Percentiles rank a stretch among this genome's conserved stretches.
Conservation (phyloP, 371 early-diverging fungal genomes). For the Rhizopus stolonifer region DNA sequence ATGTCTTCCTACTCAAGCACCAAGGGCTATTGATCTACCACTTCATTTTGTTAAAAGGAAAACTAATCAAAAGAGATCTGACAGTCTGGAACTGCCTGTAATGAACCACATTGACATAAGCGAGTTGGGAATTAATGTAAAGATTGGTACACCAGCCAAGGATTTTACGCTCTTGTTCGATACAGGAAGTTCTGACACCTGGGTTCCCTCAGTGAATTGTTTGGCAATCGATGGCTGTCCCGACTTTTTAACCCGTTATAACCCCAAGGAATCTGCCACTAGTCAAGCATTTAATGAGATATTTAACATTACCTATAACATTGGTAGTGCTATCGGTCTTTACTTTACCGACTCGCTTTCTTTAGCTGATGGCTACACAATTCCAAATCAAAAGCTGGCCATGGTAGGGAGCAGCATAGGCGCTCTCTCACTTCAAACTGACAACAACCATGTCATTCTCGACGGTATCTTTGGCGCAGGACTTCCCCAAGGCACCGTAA, state of each 20-base stretch:
- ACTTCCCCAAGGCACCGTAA: conserved; percentile 28
- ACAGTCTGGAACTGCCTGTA: conserved; percentile 10
- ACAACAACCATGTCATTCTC: conserved; percentile 44
- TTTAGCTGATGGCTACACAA: conserved; percentile 39
- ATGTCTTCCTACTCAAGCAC: not conserved
- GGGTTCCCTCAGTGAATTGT: conserved; percentile 39
- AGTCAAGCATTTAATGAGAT: conserved; percentile 35
- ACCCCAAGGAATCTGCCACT: conserved; percentile 48
- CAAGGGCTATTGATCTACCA: conserved; percentile 1
- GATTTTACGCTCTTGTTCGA: conserved; percentile 64
- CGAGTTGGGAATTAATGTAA: conserved; percentile 41
- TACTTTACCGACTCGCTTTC: conserved; percentile 55
- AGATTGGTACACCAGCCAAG: conserved; percentile 66
- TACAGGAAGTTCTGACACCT: conserved; percentile 56
- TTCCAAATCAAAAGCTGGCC: conserved; percentile 54
- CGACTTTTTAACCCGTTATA: conserved; percentile 38
- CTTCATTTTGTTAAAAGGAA: not conserved
- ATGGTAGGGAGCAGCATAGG: conserved; percentile 11
- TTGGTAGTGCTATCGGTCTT: conserved; percentile 57
- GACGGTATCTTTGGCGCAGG: conserved; percentile 31
- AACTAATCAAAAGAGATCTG: conserved; percentile 2
- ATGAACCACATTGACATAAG: conserved; percentile 32
- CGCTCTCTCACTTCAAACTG: conserved; percentile 24
- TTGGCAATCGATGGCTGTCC: conserved; percentile 26
- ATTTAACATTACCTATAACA: conserved; percentile 64